Evolutionary conservation across 2,329 filamentous ascomycete species (phyloP).

Genomic region (Aspergillus chevalieri): DNA sequence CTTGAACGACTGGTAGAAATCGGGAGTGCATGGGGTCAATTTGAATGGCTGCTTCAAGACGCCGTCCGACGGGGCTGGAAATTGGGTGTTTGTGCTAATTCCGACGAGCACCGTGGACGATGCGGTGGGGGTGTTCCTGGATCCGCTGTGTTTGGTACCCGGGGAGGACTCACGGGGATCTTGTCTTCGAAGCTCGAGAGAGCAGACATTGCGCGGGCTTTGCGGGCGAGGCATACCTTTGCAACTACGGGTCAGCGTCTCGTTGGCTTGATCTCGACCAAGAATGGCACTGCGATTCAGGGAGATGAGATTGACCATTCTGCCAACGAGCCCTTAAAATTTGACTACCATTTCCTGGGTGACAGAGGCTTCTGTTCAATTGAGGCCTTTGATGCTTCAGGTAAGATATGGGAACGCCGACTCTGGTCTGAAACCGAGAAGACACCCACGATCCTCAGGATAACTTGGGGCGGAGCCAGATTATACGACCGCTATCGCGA

Average conservation of each 20-base stretch:
- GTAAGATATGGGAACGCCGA: slow-evolving; percentile 5
- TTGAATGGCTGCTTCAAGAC: slow-evolving; percentile 10
- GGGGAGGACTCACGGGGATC: slow-evolving; percentile 9
- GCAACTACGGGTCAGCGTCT: slow-evolving; percentile 9
- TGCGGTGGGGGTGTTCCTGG: slow-evolving; percentile 10
- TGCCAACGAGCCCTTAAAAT: neutral
- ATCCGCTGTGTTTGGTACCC: slow-evolving; percentile 9
- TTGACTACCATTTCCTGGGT: slow-evolving; percentile 8
- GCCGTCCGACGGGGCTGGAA: slow-evolving; percentile 8
- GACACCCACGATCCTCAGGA: slow-evolving; percentile 1
- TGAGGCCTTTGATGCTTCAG: slow-evolving; percentile 9
- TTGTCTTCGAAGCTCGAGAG: slow-evolving; percentile 3
- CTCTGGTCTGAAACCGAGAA: slow-evolving; percentile 7
- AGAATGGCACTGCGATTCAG: slow-evolving; percentile 2
- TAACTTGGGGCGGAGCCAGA: slow-evolving; percentile 11
- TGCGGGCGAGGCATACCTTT: slow-evolving; percentile 5
- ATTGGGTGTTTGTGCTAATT: slow-evolving; percentile 11
- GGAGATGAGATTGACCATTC: slow-evolving; percentile 5
- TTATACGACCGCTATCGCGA: slow-evolving; percentile 9
- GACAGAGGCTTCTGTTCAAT: slow-evolving; percentile 8
- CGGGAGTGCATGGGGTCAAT: slow-evolving; percentile 9
- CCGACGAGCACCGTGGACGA: slow-evolving; percentile 10
- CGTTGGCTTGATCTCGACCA: slow-evolving; percentile 3
- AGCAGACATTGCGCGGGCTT: slow-evolving; percentile 1
- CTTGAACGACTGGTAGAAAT: slow-evolving; percentile 9